Percentiles rank a stretch among this genome's conserved stretches.
These are phyloP conservation scores for Trichoderma gamsii DNA, from an alignment of 495 filamentous ascomycete species.

Conservation along the genomic window DNA sequence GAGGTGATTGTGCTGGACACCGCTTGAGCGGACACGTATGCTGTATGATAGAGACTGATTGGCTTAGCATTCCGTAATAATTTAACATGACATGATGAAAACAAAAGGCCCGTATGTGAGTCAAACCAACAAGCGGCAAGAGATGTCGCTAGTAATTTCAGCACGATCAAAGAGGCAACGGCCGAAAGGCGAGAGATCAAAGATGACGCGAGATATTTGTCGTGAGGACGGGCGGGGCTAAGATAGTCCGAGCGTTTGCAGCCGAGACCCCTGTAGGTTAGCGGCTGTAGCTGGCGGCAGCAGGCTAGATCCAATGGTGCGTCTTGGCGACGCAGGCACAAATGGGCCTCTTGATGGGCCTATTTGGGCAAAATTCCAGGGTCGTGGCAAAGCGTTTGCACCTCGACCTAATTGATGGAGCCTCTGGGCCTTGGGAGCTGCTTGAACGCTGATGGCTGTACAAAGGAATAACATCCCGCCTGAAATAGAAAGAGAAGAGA, in stretches of 20 bases:
- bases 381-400: too few species aligned
- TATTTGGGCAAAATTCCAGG: too few species aligned
- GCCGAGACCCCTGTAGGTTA: neutral
- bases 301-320: neutral
- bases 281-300: too few species aligned
- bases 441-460: too few species aligned
- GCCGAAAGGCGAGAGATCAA: neutral
- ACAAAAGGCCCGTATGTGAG: slow-evolving; percentile 9
- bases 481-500: too few species aligned
- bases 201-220: neutral
- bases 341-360: neutral
- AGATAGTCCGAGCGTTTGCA: neutral
- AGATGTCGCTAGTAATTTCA: neutral
- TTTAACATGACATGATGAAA: neutral
- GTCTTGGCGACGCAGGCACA: slow-evolving; percentile 12
- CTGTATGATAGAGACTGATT: neutral
- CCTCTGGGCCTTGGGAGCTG: too few species aligned
- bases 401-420: too few species aligned
- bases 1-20: slow-evolving; percentile 62
- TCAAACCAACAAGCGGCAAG: slow-evolving; percentile 3
- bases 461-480: too few species aligned
- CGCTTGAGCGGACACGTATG: slow-evolving; percentile 24
- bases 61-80: neutral
- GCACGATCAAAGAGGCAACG: neutral
- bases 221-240: neutral